phyloP scores from a whole-genome alignment of 169 alveolate genomes.

The Haemoproteus tartakovskyi region DNA sequence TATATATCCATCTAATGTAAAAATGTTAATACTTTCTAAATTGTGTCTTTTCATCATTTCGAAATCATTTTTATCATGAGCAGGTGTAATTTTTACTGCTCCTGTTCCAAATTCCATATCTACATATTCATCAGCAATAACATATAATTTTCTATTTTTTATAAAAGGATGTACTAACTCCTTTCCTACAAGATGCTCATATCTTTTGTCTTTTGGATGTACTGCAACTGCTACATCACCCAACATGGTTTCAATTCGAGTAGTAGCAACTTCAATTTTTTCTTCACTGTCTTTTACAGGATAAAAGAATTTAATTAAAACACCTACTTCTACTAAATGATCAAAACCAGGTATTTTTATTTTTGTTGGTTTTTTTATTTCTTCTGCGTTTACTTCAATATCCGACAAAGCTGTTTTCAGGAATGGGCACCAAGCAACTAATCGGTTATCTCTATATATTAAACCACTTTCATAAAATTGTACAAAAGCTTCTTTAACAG shows the following conservation, averaged over 20 bases:
- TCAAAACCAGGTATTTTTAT: conserved; percentile 74
- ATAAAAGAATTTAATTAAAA: conserved; percentile 93
- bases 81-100: conserved; percentile 99
- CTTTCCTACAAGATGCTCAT: conserved; percentile 91
- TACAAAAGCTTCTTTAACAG: conserved; percentile 96
- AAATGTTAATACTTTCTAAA: conserved; percentile 87
- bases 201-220: conserved; percentile 96
- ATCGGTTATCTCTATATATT: conserved; percentile 93
- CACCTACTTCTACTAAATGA: conserved; percentile 95
- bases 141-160: conserved; percentile 88
- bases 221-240: conserved; percentile 99
- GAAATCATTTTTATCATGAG: conserved; percentile 99
- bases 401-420: conserved; percentile 98
- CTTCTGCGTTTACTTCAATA: conserved; percentile 96
- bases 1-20: conserved; percentile 94
- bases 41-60: conserved; percentile 95
- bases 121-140: conserved; percentile 95
- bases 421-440: conserved; percentile 98
- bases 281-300: conserved; percentile 86
- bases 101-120: conserved; percentile 99
- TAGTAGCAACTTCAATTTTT: conserved; percentile 89
- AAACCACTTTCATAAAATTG: conserved; percentile 91
- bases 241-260: conserved; percentile 99
- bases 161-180: conserved; percentile 96
- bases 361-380: conserved; percentile 87